Evolutionary conservation across 2,329 filamentous ascomycete species (phyloP).

Genomic region (Microdochium bolleyi): DNA sequence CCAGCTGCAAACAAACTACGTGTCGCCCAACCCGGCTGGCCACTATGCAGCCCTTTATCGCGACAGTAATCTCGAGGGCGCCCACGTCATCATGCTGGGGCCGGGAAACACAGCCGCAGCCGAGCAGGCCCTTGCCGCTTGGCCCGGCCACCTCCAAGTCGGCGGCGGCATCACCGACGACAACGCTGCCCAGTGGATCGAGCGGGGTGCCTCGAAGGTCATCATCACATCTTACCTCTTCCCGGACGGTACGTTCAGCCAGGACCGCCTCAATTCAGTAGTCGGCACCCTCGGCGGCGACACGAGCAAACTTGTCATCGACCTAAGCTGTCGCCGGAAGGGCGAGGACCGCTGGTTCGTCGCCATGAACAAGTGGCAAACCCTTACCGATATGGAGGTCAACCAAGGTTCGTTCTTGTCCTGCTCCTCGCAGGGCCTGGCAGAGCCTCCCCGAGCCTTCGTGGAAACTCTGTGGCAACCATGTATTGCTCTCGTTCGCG

Average conservation of each 20-base stretch:
- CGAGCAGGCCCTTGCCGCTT: slow-evolving; percentile 65
- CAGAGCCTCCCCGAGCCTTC: too few relatives aligned
- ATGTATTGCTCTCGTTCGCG: neutral
- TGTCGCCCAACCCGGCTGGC: slow-evolving; percentile 73
- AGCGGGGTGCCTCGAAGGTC: slow-evolving; percentile 83
- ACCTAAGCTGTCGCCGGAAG: slow-evolving; percentile 80
- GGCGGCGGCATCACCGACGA: slow-evolving; percentile 86
- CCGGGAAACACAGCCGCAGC: slow-evolving; percentile 79
- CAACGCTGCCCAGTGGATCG: slow-evolving; percentile 83
- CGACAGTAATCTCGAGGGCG: slow-evolving; percentile 64
- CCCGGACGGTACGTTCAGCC: slow-evolving; percentile 73
- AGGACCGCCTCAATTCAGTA: slow-evolving; percentile 66
- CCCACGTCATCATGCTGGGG: slow-evolving; percentile 95
- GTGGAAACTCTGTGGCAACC: too few relatives aligned
- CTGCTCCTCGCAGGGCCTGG: slow-evolving; percentile 1
- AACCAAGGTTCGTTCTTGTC: slow-evolving; percentile 56
- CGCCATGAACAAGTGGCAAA: slow-evolving; percentile 99
- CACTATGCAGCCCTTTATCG: slow-evolving; percentile 80
- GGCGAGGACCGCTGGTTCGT: slow-evolving; percentile 76
- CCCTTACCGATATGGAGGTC: slow-evolving; percentile 91
- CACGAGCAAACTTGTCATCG: slow-evolving; percentile 79
- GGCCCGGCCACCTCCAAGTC: slow-evolving; percentile 77
- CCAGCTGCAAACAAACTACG: slow-evolving; percentile 81
- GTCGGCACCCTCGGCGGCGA: slow-evolving; percentile 66
- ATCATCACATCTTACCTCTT: slow-evolving; percentile 97